Percentiles rank a stretch among this genome's conserved stretches.
These are phyloP conservation scores for Nothopassalora personata DNA, from an alignment of 2,329 filamentous ascomycete genomes.

Conservation along the genomic window DNA sequence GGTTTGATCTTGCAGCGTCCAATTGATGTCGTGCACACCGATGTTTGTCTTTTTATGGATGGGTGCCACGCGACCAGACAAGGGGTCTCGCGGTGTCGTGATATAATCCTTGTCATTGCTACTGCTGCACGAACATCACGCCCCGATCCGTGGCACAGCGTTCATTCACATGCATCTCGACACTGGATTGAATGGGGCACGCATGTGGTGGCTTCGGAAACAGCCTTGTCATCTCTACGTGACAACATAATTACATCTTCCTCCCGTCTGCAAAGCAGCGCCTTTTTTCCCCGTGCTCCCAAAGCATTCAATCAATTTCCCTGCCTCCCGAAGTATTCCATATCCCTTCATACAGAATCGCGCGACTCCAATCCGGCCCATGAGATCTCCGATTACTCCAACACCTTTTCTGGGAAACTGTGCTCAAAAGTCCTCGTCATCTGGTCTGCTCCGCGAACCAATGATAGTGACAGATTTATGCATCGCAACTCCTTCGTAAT, in stretches of 20 bases:
- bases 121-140: not conserved
- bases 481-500: not conserved
- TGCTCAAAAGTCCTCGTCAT: not conserved
- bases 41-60: not conserved
- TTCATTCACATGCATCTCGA: too few species aligned
- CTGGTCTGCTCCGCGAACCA: not conserved
- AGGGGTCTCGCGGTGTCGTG: not conserved
- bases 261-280: slow-evolving; percentile 1
- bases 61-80: not conserved
- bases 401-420: not conserved
- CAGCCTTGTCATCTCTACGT: slow-evolving; percentile 11
- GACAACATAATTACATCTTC: slow-evolving; percentile 4
- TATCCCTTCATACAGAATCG: not conserved
- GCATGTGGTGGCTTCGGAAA: slow-evolving; percentile 5
- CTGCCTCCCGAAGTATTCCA: not conserved
- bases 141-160: not conserved
- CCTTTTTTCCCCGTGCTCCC: not conserved
- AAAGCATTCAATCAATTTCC: not conserved
- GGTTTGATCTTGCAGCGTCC: not conserved
- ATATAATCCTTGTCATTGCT: not conserved
- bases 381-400: not conserved
- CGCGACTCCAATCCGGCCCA: not conserved
- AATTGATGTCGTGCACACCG: not conserved
- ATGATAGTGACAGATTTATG: slow-evolving; percentile 3
- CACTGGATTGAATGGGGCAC: not conserved